Base-by-base conservation (phyloP, 345 rosid species). In the Populus nigra region DNA sequence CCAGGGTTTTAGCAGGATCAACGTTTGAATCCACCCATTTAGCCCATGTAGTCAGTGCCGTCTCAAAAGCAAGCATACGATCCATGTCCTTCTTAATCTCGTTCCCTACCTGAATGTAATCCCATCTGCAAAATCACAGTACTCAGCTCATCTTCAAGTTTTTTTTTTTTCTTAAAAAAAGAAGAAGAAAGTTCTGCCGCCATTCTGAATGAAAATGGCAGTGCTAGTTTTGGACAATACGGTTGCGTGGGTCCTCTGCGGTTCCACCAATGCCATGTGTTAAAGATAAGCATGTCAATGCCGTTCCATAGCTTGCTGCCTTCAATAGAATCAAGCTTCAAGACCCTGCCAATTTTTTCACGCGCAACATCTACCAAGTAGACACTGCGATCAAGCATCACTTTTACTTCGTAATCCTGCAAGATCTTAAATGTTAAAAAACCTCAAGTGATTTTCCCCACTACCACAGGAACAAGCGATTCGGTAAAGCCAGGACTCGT, bases 191-290 rank as follows among this genome's bases (percentile, higher is more conserved):
- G 36, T 17, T 65, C 11, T 15, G 2, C 23, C 2, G 35, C 16
- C 16, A 65, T 8, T 13, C 27, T 8, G 68, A 25, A 6, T 25
- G 9, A 10, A 45, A 45, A 45, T 47, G 12, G 18, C 6, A 47
- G 18, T 3, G 16, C 53, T 15, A 47, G 53, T 1, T 13, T 47
- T 4, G 53, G 53, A 16, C 6, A 0, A 1, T 82, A 89, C 92
- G 91, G 89, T 69, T 91, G 90, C 65, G 79, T 70, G 8, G 88
- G 86, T 69, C 90, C 94, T 69, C 45, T 85, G 43, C 89, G 94
- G 55, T 86, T 85, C 91, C 92, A 91, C 94, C 94, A 89, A 70
- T 91, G 94, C 92, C 91, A 91, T 1, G 90, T 85, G 39, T 89
- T 89, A 84, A 91, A 89, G 76, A 91, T 83, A 16, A 89, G 86